Conservation (phyloP, 345 rosid species). For the Populus ilicifolia region DNA sequence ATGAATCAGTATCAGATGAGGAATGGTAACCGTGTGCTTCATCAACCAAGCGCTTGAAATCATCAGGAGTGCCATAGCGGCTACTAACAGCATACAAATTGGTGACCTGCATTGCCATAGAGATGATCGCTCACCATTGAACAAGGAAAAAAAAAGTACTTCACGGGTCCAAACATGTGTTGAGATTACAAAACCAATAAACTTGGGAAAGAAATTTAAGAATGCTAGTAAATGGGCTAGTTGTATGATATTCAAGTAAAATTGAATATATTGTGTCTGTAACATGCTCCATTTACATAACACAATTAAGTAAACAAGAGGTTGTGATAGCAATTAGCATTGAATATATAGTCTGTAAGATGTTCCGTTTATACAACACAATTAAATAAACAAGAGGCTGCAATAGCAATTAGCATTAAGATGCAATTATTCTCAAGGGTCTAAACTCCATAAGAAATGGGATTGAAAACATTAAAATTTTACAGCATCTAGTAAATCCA, state of each 20-base stretch:
- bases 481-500: not conserved
- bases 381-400: too few relatives aligned
- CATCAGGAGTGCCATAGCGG: conserved; percentile 94
- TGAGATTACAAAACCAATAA: not conserved
- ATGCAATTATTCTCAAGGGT: not conserved
- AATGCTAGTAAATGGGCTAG: not conserved
- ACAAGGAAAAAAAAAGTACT: not conserved
- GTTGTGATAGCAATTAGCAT: not conserved
- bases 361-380: too few relatives aligned
- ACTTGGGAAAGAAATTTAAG: not conserved
- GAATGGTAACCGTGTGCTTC: conserved; percentile 82
- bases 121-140: conserved; percentile 13
- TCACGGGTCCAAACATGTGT: not conserved
- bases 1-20: not conserved
- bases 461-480: not conserved
- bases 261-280: not conserved
- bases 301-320: not conserved
- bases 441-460: not conserved
- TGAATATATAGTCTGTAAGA: too few relatives aligned
- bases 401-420: not conserved
- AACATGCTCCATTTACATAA: not conserved
- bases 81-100: conserved; percentile 87
- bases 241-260: not conserved
- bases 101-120: conserved; percentile 62
- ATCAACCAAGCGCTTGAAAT: conserved; percentile 86